A percentile compares a stretch with the other conserved stretches of the same genome.
phyloP scores from a whole-genome alignment of 2,329 filamentous ascomycete species.

The Parascedosporium putredinis region DNA sequence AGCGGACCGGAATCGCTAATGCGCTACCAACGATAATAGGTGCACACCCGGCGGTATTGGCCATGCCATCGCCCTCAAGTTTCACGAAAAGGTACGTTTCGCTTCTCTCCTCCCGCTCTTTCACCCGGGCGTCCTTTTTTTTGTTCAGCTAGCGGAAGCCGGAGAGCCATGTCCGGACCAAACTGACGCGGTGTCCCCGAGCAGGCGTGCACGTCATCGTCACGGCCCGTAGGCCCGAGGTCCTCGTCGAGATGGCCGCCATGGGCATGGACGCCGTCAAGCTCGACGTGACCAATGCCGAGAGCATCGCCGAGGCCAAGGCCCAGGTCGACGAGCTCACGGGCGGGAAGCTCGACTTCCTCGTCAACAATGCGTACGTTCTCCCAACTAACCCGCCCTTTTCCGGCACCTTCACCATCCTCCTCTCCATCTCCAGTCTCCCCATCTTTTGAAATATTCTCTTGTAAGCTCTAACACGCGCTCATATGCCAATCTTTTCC shows the following conservation, averaged over 20 bases:
- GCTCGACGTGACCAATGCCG: conserved; percentile 42
- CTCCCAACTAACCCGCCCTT: neutral
- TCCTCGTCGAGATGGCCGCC: conserved; percentile 33
- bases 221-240: conserved; percentile 39
- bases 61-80: conserved; percentile 41
- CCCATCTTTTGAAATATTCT: neutral
- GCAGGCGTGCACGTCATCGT: conserved; percentile 47
- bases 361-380: conserved; percentile 48
- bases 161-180: neutral
- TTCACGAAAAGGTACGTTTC: conserved; percentile 36
- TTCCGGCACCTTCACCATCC: no score
- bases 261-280: conserved; percentile 37
- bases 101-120: neutral
- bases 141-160: no score
- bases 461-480: neutral
- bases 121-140: conserved; percentile 22
- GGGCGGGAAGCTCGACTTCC: conserved; percentile 43
- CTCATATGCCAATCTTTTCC: neutral
- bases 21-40: conserved; percentile 20
- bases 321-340: conserved; percentile 36
- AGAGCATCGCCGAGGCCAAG: conserved; percentile 39
- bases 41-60: conserved; percentile 51
- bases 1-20: no score
- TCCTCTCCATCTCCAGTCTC: neutral
- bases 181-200: no score